A percentile compares a stretch with the other conserved stretches of the same genome.
Conservation (phyloP, 2,329 filamentous ascomycete genomes). For the Tolypocladium inflatum region DNA sequence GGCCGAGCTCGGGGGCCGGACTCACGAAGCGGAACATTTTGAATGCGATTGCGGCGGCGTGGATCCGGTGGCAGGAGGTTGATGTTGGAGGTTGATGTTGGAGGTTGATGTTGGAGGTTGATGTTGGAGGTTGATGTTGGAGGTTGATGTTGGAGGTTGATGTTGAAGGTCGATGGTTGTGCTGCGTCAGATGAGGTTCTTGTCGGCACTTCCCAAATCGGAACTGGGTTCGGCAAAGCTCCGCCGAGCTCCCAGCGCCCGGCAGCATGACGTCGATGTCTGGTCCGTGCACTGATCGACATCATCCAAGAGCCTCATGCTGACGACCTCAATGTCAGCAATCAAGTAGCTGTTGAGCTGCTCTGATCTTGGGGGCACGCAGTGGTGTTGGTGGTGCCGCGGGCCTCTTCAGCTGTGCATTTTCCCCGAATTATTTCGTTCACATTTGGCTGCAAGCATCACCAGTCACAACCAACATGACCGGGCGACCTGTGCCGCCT, state of each 20-base stretch:
- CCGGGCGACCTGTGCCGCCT: too few relatives aligned
- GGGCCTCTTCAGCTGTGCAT: background rate
- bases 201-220: background rate
- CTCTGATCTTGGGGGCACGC: background rate
- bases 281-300: background rate
- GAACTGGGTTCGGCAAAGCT: background rate
- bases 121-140: background rate
- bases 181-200: background rate
- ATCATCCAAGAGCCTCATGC: background rate
- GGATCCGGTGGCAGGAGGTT: background rate
- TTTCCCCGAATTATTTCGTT: too few relatives aligned
- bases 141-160: background rate
- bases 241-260: background rate
- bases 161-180: background rate
- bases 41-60: background rate
- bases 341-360: too few relatives aligned
- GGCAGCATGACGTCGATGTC: background rate
- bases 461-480: too few relatives aligned
- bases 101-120: background rate
- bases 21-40: constrained; percentile 15
- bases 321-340: background rate
- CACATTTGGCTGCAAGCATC: too few relatives aligned
- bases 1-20: background rate
- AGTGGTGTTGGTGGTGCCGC: background rate
- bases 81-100: background rate